Base-by-base conservation (phyloP, 495 filamentous ascomycete species). In the Aspergillus indologenus region DNA sequence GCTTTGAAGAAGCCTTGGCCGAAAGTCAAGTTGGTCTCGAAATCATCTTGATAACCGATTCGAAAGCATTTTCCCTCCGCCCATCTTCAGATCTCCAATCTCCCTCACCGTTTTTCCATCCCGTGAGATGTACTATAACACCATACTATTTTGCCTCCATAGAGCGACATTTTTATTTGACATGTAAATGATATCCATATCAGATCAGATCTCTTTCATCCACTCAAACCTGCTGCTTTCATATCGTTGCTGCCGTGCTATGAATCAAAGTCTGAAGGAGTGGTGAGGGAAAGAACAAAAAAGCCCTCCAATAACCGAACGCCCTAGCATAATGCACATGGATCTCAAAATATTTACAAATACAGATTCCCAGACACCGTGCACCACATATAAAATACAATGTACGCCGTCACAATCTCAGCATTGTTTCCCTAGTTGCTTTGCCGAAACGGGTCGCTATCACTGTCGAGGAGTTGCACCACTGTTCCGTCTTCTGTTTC, bases 1-100 rank as follows among this genome's bases (percentile, higher is more conserved):
- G 90, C 92, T 12, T 83, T 93, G 70, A 96, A 95, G 83, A 94
- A 92, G 81, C 84, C 87, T 29, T 90, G 89, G 83, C 90, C 91
- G 47, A 76, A 84, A 45, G 62, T 80, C 59, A 56, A 77, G 75
- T 61, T 52, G 71, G 55, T 73, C 65, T 62, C 69, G 68, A 53
- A 83, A 67, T 70, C 70, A 70, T 65, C 65, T 53, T 72, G 59
- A 54, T 68, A 53, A 66, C 46, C 47, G 43, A 53, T 45, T 53
- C 46, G 51, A 60, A 12, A 55, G 18, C 45, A 18, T 45, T 54
- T 63, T 59, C 29, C 51, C 49, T 15, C 3, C 12, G 34, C 34
- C 34, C 2, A 55, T 64, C 43, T 52, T 57, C 54, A 56, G 57
- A 65, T 50, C 12, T 14, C 12, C 34, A 40, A 40, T 7, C 12